Evolutionary conservation across 2,329 filamentous ascomycete species (phyloP).

Genomic region (Talaromyces marneffei): DNA sequence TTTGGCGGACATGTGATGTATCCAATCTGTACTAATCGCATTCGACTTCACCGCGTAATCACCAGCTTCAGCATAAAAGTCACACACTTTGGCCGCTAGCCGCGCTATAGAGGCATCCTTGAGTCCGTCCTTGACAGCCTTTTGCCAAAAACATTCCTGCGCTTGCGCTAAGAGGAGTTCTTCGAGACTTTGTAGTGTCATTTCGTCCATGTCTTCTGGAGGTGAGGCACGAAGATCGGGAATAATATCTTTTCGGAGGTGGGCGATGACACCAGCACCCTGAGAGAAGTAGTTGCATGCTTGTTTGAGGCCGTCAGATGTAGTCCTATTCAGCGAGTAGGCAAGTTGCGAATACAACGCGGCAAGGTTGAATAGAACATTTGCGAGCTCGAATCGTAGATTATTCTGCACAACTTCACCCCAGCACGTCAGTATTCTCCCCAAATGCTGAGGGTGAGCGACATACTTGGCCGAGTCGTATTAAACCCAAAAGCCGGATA

Average conservation of each 20-base stretch:
- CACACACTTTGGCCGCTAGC: conserved; percentile 82
- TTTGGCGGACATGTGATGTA: conserved; percentile 95
- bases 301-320: conserved; percentile 74
- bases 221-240: conserved; percentile 77
- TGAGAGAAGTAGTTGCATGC: conserved; percentile 88
- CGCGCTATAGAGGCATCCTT: conserved; percentile 91
- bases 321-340: conserved; percentile 68
- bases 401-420: conserved; percentile 56
- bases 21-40: conserved; percentile 88
- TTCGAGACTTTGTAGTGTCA: conserved; percentile 76
- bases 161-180: conserved; percentile 84
- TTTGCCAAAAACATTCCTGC: conserved; percentile 98
- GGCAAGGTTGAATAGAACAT: conserved; percentile 87
- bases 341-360: conserved; percentile 92
- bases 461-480: conserved; percentile 59
- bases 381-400: conserved; percentile 76
- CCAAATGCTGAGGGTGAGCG: not conserved
- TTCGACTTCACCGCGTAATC: conserved; percentile 86
- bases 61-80: conserved; percentile 77
- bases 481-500: conserved; percentile 91
- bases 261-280: conserved; percentile 73
- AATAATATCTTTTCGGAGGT: conserved; percentile 70
- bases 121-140: conserved; percentile 86
- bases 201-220: conserved; percentile 90
- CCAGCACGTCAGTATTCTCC: conserved; percentile 1